Conservation (phyloP, 2,329 filamentous ascomycete species). For the Phaeophleospora eucalypticola region DNA sequence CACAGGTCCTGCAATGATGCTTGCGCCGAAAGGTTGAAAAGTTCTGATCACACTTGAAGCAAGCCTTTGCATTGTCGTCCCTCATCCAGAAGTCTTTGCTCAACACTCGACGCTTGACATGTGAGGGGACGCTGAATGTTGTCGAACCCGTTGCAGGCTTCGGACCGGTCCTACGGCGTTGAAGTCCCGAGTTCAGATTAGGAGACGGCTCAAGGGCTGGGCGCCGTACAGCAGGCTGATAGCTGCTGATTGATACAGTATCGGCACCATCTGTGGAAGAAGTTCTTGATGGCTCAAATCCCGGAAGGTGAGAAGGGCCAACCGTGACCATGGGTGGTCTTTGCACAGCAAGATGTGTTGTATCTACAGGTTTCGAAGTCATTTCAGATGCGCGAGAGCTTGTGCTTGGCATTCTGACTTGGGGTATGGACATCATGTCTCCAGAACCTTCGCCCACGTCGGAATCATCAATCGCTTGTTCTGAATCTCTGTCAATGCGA, state of each 20-base stretch:
- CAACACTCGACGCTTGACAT: conserved; percentile 79
- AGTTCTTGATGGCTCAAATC: conserved; percentile 43
- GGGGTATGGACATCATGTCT: conserved; percentile 1
- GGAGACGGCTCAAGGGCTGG: conserved; percentile 22
- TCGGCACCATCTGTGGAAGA: conserved; percentile 44
- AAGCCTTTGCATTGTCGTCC: conserved; percentile 96
- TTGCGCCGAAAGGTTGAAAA: conserved; percentile 95
- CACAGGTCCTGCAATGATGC: conserved; percentile 91
- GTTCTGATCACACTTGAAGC: conserved; percentile 82
- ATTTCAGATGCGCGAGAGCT: not conserved
- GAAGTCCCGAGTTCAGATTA: conserved; percentile 27
- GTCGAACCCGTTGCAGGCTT: conserved; percentile 17
- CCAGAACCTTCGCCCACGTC: conserved; percentile 18
- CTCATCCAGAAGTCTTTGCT: conserved; percentile 96
- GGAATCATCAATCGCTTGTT: conserved; percentile 22
- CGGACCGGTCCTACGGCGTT: conserved; percentile 22
- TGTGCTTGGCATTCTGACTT: not conserved
- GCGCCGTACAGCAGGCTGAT: conserved; percentile 10
- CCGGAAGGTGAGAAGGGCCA: conserved; percentile 46
- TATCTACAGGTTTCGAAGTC: not conserved
- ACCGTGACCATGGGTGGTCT: conserved; percentile 39
- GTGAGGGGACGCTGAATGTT: conserved; percentile 38
- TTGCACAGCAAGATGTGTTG: conserved; percentile 21
- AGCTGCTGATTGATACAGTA: conserved; percentile 24
- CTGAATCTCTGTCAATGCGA: conserved; percentile 12